Evolutionary conservation across 805 yeast genomes (phyloP).

Genomic region (Saccharomycopsis synnaedendra): DNA sequence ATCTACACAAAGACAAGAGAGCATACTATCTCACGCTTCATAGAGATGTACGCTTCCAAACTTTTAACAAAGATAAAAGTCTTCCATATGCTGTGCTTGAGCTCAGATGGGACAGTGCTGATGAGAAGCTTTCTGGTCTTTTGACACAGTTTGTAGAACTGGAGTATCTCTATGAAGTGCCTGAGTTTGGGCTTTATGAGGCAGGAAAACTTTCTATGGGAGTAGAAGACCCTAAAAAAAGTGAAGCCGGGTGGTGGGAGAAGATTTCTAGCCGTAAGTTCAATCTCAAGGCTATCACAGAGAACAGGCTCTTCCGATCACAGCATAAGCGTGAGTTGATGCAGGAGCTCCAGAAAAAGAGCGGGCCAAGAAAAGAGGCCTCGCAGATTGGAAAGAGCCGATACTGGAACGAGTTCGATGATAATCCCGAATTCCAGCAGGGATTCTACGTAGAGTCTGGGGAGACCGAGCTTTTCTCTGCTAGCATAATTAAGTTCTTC

Average conservation of each 20-base stretch:
- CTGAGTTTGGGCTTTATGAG: neutral
- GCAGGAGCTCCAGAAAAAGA: conserved; percentile 6
- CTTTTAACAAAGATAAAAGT: neutral
- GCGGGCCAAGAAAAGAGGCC: neutral
- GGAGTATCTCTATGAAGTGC: conserved; percentile 10
- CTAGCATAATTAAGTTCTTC: conserved; percentile 6
- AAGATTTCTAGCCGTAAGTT: conserved; percentile 10
- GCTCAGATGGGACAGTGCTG: conserved; percentile 8
- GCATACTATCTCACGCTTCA: no score
- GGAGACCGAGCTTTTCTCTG: conserved; percentile 7
- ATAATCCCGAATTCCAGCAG: conserved; percentile 12
- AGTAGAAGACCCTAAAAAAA: neutral
- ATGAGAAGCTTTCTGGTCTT: neutral
- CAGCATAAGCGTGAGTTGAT: conserved; percentile 8
- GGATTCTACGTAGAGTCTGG: conserved; percentile 8
- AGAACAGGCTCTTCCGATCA: conserved; percentile 5
- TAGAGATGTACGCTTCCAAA: no score
- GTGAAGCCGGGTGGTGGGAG: conserved; percentile 6
- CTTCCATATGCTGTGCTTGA: conserved; percentile 4
- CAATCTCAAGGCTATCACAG: conserved; percentile 8
- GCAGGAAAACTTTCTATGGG: neutral
- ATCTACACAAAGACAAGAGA: no score
- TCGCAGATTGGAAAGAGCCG: conserved; percentile 1
- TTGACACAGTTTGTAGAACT: conserved; percentile 5
- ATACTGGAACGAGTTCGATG: conserved; percentile 17